phyloP scores from a whole-genome alignment of 441 rosid genomes.

The Biscutella laevigata region DNA sequence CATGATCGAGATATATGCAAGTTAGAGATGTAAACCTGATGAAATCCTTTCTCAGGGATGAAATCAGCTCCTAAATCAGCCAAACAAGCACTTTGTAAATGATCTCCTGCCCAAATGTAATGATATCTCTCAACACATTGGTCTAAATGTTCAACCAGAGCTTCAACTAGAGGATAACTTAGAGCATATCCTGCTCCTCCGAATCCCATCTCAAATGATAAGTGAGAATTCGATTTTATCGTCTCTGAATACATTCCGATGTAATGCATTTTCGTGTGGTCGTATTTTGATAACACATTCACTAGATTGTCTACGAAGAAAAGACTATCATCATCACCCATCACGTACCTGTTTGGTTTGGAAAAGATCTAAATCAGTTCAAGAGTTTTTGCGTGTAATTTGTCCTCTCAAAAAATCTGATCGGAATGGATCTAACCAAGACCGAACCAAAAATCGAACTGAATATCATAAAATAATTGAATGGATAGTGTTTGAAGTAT shows the following conservation, averaged over 20 bases:
- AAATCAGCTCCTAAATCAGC: conserved; percentile 38
- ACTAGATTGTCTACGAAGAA: conserved; percentile 45
- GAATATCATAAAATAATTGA: too few species aligned
- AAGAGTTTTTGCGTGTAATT: neutral
- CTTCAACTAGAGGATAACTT: conserved; percentile 45
- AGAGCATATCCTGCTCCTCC: conserved; percentile 59
- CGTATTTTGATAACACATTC: conserved; percentile 36
- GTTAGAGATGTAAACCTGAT: too few species aligned
- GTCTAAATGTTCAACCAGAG: conserved; percentile 31
- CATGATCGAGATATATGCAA: too few species aligned
- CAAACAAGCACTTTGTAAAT: conserved; percentile 30
- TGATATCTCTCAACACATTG: conserved; percentile 44
- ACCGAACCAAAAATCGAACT: too few species aligned
- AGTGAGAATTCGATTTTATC: conserved; percentile 23
- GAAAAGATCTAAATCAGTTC: neutral
- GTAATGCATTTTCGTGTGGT: conserved; percentile 41
- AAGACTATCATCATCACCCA: conserved; percentile 55
- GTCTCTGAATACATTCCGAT: conserved; percentile 45
- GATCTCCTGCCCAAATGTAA: conserved; percentile 27
- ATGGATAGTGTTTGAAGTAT: too few species aligned
- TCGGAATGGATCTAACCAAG: too few species aligned
- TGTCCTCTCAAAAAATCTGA: too few species aligned
- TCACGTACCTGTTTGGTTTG: conserved; percentile 27
- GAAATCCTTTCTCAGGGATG: conserved; percentile 37
- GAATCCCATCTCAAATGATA: conserved; percentile 50